Evolutionary conservation across 495 filamentous ascomycete species (phyloP), one percentile per base, ranked within the genome.

Genomic region (Hypoxylon cercidicola): DNA sequence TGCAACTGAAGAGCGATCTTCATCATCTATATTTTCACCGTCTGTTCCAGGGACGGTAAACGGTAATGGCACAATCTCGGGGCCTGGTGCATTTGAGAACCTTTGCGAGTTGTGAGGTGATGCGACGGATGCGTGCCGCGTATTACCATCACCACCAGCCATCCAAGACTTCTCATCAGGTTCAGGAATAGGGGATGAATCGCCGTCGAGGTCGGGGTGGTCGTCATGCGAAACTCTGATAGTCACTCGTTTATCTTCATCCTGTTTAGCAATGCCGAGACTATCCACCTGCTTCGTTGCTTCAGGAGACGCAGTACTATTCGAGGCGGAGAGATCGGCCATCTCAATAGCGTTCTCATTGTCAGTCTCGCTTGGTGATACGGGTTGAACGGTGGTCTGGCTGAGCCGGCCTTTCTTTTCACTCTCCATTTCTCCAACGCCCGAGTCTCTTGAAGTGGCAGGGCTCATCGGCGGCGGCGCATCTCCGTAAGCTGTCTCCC

Each of bases 401-500:
- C 66, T 52, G 61, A 68, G 9, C 51, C 72, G 53, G 64, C 65
- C 13, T 70, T 84, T 87, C 64, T 81, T 83, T 50, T 81, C 78
- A 65, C 78, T 84, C 1, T 79, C 80, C 60, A 79, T 72, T 44
- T 83, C 83, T 18, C 79, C 83, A 15, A 87, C 73, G 1, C 81
- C 82, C 4, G 84, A 88, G 55, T 87, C 84, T 2, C 74, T 58
- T 9, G 79, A 74, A 10, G 55, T 68, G n/a, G 68, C 35, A 20
- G 55, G 43, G 34, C 60, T 53, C 46, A 43, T 55, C 49, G 54
- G 57, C 12, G 72, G 64, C 74, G 73, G 51, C 75, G 79, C 47
- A 34, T 90, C 81, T 15, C 88, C 90, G 67, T 95, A 96, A 32
- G 84, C 81, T 12, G 85, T 85, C 74, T 97, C 93, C 94, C 94